Percentiles rank a stretch among this genome's conserved stretches.
These are phyloP conservation scores for Stephania japonica DNA, from an alignment of 164 flowering plant species.

Conservation along the genomic window DNA sequence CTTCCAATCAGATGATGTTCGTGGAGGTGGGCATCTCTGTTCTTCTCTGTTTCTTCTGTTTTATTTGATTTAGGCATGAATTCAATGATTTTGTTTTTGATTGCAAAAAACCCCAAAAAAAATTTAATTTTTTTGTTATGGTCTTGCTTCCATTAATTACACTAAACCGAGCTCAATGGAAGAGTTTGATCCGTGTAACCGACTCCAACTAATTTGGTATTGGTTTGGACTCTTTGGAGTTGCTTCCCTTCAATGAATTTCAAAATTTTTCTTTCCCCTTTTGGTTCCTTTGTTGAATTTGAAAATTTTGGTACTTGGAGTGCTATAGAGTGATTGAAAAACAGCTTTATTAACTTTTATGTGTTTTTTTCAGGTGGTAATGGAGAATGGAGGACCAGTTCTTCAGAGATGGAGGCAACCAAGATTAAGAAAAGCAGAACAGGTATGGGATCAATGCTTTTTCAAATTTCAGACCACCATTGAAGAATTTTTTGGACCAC, in stretches of 20 bases:
- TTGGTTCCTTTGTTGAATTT: background rate
- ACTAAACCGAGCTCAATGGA: too few relatives aligned
- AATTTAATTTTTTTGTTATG: too few relatives aligned
- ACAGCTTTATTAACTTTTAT: conserved; percentile 8
- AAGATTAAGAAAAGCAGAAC: conserved; percentile 89
- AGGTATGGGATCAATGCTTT: conserved; percentile 42
- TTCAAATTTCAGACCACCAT: conserved; percentile 19
- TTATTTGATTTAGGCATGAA: background rate
- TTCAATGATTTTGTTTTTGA: background rate
- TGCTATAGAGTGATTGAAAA: background rate
- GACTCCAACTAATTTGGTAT: background rate
- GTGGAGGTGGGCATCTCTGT: conserved; percentile 35
- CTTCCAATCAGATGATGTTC: conserved; percentile 60
- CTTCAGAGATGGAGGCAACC: conserved; percentile 55
- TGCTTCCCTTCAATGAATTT: background rate
- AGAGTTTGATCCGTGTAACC: too few relatives aligned
- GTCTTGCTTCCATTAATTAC: too few relatives aligned
- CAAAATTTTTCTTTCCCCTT: background rate
- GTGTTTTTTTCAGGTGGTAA: conserved; percentile 46
- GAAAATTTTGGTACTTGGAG: background rate
- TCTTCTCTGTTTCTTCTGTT: background rate
- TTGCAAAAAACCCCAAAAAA: background rate
- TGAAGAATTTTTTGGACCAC: conserved; percentile 45
- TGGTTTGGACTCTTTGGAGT: background rate
- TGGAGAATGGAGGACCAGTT: conserved; percentile 75